These are phyloP conservation scores for Russula virescens DNA, from an alignment of 768 basidiomycete genomes.

Conservation along the genomic window DNA sequence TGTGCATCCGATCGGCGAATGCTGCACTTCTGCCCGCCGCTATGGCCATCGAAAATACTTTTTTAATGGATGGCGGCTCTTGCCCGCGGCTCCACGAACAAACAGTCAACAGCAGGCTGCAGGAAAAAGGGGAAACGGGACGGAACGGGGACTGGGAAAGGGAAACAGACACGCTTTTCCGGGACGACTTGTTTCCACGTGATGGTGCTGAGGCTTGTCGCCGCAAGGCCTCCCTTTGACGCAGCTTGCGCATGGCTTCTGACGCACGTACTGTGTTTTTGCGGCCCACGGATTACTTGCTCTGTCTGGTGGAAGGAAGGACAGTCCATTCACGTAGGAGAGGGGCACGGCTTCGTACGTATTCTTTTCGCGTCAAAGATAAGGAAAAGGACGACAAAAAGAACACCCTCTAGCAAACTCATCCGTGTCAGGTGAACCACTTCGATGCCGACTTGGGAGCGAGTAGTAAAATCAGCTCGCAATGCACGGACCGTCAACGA, in stretches of 20 bases:
- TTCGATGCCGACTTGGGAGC: background rate
- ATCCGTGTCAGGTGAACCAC: background rate
- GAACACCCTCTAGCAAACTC: background rate
- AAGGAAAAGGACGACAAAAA: conserved; percentile 3
- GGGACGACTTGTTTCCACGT: conserved; percentile 2
- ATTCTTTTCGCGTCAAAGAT: conserved; percentile 5
- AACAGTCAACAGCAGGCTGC: conserved; percentile 3
- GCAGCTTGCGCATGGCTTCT: background rate
- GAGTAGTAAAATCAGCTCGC: background rate
- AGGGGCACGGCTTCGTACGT: conserved; percentile 11
- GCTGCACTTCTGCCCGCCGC: conserved; percentile 11
- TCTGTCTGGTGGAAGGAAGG: background rate
- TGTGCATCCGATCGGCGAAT: conserved; percentile 13
- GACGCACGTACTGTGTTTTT: background rate
- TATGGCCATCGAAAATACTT: conserved; percentile 8
- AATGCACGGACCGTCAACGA: conserved; percentile 7
- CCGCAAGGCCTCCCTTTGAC: too few species aligned
- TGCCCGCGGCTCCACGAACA: conserved; percentile 17
- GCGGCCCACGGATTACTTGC: conserved; percentile 5
- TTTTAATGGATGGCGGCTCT: conserved; percentile 9
- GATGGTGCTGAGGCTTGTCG: background rate
- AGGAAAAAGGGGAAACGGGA: conserved; percentile 2
- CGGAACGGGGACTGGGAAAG: conserved; percentile 8
- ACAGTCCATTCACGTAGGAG: too few species aligned
- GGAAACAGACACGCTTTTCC: conserved; percentile 9